Base-by-base conservation (phyloP, 2,329 filamentous ascomycete genomes). In the Gnomoniopsis sp. region DNA sequence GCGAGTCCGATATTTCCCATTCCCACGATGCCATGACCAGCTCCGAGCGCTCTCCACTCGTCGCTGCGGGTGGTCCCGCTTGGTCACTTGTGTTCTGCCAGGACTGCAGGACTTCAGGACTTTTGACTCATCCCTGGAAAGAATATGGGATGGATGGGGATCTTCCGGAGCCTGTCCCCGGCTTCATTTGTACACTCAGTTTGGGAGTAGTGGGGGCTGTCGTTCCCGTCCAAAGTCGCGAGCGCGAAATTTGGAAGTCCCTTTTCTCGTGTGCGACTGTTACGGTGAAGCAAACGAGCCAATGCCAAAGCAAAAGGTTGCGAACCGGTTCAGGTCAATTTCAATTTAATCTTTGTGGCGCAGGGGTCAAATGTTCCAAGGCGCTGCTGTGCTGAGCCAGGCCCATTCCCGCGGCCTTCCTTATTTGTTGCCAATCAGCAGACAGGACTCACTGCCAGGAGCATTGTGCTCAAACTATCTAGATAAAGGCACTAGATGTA, bases 321-420 rank as follows among this genome's bases (percentile, higher is more conserved):
- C n/a, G 15, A 46, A 19, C 36, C 8, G 17, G 4, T 46, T 46
- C 43, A 6, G 19, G 10, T 30, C 21, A 26, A 17, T 48, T 17
- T 23, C 21, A 36, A 11, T 38, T 26, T 17, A 38, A 26, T 19
- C 17, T 6, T 14, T 11, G 43, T 48, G 41, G 51, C 51, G 44
- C 41, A 23, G 26, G 26, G 26, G 8, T 34, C 15, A 22, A 15
- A 21, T 33, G 38, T 30, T 41, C 30, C 23, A 30, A 43, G 34
- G 53, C 38, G 30, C 53, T 55, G 33, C 43, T 38, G 44, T 49
- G 53, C 53, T 55, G 33, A 55, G 53, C 53, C 44, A 55, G 53
- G 53, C 53, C 53, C 11, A 7, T 49, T 49, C n/a, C 43, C 22
- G 46, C 22, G 46, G n/a, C 53, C 53, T 19, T 30, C 4, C 22